Evolutionary conservation across 495 filamentous ascomycete species (phyloP).

Genomic region (Cetradonia linearis): DNA sequence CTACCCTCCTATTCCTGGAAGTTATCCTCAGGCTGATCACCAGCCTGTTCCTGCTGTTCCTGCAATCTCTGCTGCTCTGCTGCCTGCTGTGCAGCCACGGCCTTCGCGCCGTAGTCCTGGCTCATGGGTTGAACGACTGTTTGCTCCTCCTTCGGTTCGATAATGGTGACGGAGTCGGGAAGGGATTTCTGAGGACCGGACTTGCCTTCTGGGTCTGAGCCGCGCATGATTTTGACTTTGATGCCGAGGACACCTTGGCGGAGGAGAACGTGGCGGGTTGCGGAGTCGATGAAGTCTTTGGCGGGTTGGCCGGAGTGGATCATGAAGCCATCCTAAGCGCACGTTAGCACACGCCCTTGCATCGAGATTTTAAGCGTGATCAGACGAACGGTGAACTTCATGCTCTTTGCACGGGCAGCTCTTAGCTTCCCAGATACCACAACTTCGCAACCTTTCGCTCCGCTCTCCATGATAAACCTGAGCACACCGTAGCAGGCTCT

Average conservation of each 20-base stretch:
- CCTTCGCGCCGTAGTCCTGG: conserved; percentile 98
- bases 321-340: conserved; percentile 88
- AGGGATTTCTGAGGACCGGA: conserved; percentile 91
- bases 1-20: conserved; percentile 29
- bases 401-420: conserved; percentile 97
- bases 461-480: conserved; percentile 98
- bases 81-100: conserved; percentile 70
- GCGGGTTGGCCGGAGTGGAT: conserved; percentile 99
- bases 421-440: conserved; percentile 98
- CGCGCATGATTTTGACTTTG: conserved; percentile 99
- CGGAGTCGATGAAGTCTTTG: conserved; percentile 98
- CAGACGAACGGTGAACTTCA: conserved; percentile 91
- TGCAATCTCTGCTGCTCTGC: conserved; percentile 61
- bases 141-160: conserved; percentile 99
- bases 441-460: conserved; percentile 99
- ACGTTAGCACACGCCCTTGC: conserved; percentile 3
- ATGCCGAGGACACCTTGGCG: conserved; percentile 99
- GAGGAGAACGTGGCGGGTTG: conserved; percentile 97
- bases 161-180: conserved; percentile 95
- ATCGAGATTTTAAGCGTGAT: neutral
- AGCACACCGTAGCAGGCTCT: conserved; percentile 99
- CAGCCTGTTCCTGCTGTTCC: conserved; percentile 47
- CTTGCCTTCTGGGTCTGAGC: conserved; percentile 98
- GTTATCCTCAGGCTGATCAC: conserved; percentile 28
- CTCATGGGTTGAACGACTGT: conserved; percentile 84